Base-by-base conservation (phyloP, 2,329 filamentous ascomycete genomes). In the Verticillium dahliae region DNA sequence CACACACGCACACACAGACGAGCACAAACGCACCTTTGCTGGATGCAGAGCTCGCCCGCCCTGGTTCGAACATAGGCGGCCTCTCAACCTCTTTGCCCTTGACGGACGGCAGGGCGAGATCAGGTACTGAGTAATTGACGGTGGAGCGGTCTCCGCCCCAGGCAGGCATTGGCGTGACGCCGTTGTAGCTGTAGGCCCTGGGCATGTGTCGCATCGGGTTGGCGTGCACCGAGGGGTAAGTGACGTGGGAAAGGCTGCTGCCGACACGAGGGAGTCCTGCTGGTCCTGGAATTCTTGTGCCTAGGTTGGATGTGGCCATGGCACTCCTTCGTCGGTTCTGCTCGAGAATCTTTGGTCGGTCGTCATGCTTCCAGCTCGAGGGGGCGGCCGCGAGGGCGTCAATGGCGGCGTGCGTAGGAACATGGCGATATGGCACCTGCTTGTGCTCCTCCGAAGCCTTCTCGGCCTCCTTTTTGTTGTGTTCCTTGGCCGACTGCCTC, bases 351-450 rank as follows among this genome's bases (percentile, higher is more conserved):
- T 72, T 78, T 31, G 72, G 68, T 54, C 77, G 73, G 65, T 85
- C 81, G 13, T 76, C 74, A 7, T 75, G 67, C 62, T 78, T 79
- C 78, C 79, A 85, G 65, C 76, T 79, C 1, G 80, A 75, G 10
- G 84, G 84, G 3, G 81, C 82, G 35, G 80, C 81, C 27, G 78
- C 75, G 54, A 87, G 72, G 54, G 85, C 84, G 71, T 88, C 85
- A 13, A 77, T 70, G 56, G 83, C 83, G 34, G 85, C 85, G 69
- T 89, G 86, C 14, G 77, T 86, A n/a, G 85, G 84, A 22, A 85
- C 72, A 69, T 88, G 85, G 59, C 75, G 81, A 72, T 88, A 88
- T 3, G 64, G 52, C 6, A 60, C 41, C 11, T 54, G 31, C 9
- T 65, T 60, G 14, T 62, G 62, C 41, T 72, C 69, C 63, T 79